Conservation (phyloP, 169 alveolate genomes). For the Plasmodium chabaudi region DNA sequence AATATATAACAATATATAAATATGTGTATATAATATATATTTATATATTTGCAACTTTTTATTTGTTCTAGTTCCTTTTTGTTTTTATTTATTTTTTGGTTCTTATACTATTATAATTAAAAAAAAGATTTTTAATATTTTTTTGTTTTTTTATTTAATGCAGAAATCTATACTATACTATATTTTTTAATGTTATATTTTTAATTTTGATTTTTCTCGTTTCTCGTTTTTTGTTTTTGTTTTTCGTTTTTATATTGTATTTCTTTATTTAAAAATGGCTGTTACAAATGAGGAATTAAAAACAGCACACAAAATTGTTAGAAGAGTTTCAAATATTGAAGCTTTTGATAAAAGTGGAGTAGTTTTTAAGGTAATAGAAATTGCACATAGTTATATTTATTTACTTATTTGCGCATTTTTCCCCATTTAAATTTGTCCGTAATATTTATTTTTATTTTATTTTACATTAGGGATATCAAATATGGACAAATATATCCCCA, state of each 20-base stretch:
- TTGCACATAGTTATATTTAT: not conserved
- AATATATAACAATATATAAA: not conserved
- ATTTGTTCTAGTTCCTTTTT: conserved; percentile 7
- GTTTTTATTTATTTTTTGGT: conserved; percentile 25
- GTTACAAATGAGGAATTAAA: conserved; percentile 72
- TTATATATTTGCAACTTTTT: not conserved
- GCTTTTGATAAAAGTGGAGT: conserved; percentile 73
- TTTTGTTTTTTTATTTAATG: conserved; percentile 10
- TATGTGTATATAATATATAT: too few relatives aligned
- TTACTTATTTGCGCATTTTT: not conserved
- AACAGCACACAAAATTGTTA: conserved; percentile 72
- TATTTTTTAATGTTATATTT: conserved; percentile 6
- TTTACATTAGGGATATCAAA: conserved; percentile 87
- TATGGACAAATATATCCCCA: conserved; percentile 94
- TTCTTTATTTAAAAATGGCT: conserved; percentile 42
- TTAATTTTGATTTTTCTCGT: conserved; percentile 9
- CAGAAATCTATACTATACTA: conserved; percentile 24
- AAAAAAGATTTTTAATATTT: not conserved
- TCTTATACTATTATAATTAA: not conserved
- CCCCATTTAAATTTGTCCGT: not conserved
- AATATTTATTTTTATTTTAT: conserved; percentile 6
- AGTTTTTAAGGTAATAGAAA: conserved; percentile 47
- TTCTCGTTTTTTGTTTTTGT: too few relatives aligned
- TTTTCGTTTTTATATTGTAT: conserved; percentile 14
- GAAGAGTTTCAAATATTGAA: conserved; percentile 65